Conservation (phyloP, 257 asterid species). For the Penstemon newberryi region DNA sequence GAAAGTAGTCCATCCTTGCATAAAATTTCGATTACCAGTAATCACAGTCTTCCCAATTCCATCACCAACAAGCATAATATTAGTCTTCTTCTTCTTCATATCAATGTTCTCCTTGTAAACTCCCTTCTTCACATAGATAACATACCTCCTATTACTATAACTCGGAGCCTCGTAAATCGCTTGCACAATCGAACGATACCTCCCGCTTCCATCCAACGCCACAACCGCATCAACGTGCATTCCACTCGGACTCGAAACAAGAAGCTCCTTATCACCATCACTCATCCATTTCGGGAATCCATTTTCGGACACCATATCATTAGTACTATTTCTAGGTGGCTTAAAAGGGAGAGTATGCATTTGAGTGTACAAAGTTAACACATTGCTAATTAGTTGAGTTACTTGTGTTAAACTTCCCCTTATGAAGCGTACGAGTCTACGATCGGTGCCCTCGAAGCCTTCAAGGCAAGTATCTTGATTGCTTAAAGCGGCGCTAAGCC, state of each 20-base stretch:
- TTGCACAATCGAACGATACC: slow-evolving; percentile 57
- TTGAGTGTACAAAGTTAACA: slow-evolving; percentile 61
- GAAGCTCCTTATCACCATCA: slow-evolving; percentile 61
- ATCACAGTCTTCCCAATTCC: slow-evolving; percentile 81
- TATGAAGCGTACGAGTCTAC: slow-evolving; percentile 59
- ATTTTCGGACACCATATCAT: not conserved
- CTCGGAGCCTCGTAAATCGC: slow-evolving; percentile 76
- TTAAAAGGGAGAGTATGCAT: slow-evolving; percentile 59
- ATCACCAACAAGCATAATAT: slow-evolving; percentile 89
- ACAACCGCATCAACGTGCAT: slow-evolving; percentile 76
- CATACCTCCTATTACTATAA: slow-evolving; percentile 67
- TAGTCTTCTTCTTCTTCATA: slow-evolving; percentile 84
- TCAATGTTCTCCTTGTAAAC: slow-evolving; percentile 79
- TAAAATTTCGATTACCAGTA: slow-evolving; percentile 71
- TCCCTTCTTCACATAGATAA: slow-evolving; percentile 86
- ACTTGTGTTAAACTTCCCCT: slow-evolving; percentile 78
- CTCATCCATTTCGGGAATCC: slow-evolving; percentile 76
- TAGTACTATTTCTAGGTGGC: slow-evolving; percentile 36
- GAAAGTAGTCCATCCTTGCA: slow-evolving; percentile 99
- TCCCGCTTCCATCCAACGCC: slow-evolving; percentile 76
- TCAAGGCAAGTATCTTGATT: slow-evolving; percentile 96
- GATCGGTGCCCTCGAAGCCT: slow-evolving; percentile 91
- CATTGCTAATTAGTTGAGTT: slow-evolving; percentile 83
- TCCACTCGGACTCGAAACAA: slow-evolving; percentile 38
- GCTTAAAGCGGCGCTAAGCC: slow-evolving; percentile 97